Percentiles rank a stretch among this genome's conserved stretches.
These are phyloP conservation scores for Curvularia lunata DNA, from an alignment of 2,329 filamentous ascomycete species.

Conservation along the genomic window DNA sequence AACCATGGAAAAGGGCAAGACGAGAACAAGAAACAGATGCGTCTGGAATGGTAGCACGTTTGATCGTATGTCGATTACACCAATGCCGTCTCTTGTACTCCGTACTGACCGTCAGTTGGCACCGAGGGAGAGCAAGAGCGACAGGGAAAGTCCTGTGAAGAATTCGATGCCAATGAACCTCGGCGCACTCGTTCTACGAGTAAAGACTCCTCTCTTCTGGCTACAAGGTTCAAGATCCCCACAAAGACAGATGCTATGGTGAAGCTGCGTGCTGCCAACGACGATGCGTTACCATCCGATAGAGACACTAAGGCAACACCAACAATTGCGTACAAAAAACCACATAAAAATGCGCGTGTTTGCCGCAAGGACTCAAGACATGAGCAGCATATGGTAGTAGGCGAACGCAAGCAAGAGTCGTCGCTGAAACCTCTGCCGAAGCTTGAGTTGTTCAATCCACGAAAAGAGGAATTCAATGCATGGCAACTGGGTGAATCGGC, in stretches of 20 bases:
- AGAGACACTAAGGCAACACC: neutral
- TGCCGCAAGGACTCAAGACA: slow-evolving; percentile 24
- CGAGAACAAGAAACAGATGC: slow-evolving; percentile 38
- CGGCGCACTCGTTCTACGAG: slow-evolving; percentile 32
- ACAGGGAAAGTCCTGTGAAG: slow-evolving; percentile 26
- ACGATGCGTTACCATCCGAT: neutral
- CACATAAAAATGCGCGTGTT: slow-evolving; percentile 9
- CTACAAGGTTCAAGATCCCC: slow-evolving; percentile 8
- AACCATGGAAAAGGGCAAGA: slow-evolving; percentile 35
- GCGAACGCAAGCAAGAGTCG: slow-evolving; percentile 20
- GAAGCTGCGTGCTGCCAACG: neutral
- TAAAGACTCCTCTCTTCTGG: slow-evolving; percentile 32
- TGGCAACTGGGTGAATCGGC: slow-evolving; percentile 71
- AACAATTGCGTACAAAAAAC: slow-evolving; percentile 2
- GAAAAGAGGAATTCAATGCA: slow-evolving; percentile 59
- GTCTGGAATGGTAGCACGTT: slow-evolving; percentile 57
- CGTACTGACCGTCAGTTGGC: slow-evolving; percentile 28
- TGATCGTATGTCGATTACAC: slow-evolving; percentile 46
- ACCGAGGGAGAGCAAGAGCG: slow-evolving; percentile 37
- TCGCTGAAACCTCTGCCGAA: slow-evolving; percentile 16
- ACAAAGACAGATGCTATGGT: neutral
- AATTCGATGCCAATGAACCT: slow-evolving; percentile 22
- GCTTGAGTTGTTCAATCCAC: slow-evolving; percentile 58
- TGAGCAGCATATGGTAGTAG: slow-evolving; percentile 16
- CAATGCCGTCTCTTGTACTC: neutral